These are phyloP conservation scores for Vaccinium corymbosum DNA, from an alignment of 148 eudicot genomes.

Conservation along the genomic window DNA sequence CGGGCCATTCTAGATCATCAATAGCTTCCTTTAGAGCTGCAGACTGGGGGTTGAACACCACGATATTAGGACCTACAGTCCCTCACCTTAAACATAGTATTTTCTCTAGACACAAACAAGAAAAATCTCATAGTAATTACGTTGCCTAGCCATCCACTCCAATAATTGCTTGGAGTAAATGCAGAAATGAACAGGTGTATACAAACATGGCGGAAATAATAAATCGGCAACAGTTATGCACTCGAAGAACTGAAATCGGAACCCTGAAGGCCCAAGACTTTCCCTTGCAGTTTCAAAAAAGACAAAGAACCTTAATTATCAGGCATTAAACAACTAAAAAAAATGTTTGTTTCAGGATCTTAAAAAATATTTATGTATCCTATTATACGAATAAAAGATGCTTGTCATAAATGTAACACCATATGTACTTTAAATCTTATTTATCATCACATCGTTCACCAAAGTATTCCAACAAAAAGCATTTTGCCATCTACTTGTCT, in stretches of 20 bases:
- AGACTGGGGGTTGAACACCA: slow-evolving; percentile 45
- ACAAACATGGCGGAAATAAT: not conserved
- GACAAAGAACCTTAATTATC: not conserved
- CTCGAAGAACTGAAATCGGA: not conserved
- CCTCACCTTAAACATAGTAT: not conserved
- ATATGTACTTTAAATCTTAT: no score
- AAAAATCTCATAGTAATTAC: not conserved
- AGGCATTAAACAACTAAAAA: not conserved
- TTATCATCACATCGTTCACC: no score
- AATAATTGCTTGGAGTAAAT: not conserved
- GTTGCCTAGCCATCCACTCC: not conserved
- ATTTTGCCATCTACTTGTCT: no score
- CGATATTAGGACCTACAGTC: not conserved
- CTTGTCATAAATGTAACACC: no score
- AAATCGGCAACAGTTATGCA: not conserved
- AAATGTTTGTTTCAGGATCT: not conserved
- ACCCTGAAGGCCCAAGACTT: not conserved
- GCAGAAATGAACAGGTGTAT: not conserved
- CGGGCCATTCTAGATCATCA: slow-evolving; percentile 99
- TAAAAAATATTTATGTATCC: not conserved
- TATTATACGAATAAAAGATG: no score
- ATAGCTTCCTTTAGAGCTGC: slow-evolving; percentile 95
- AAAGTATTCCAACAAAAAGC: no score
- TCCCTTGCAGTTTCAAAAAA: not conserved
- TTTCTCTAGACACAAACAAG: not conserved